Conservation (phyloP, 805 yeast species). For the Kuraishia cidri region DNA sequence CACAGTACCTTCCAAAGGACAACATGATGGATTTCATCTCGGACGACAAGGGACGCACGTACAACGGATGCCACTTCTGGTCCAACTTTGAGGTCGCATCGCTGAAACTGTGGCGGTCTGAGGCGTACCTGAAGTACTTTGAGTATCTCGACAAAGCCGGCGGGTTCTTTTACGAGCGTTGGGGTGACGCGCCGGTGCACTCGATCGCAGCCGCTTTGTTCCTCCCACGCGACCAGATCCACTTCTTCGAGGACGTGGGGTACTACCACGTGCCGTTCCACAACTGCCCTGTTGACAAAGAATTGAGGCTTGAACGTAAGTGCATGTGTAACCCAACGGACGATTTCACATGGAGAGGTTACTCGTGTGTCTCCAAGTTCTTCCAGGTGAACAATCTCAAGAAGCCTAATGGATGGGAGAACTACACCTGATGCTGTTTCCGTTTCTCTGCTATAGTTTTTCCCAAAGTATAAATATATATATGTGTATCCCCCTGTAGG, state of each 20-base stretch:
- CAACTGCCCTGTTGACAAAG: slow-evolving; percentile 67
- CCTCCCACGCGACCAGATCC: slow-evolving; percentile 59
- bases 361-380: slow-evolving; percentile 63
- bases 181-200: slow-evolving; percentile 95
- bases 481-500: too few species aligned
- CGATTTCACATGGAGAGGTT: slow-evolving; percentile 72
- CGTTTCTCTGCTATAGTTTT: too few species aligned
- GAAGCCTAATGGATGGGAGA: slow-evolving; percentile 69
- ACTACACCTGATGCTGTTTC: too few species aligned
- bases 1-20: slow-evolving; percentile 47
- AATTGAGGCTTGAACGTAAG: slow-evolving; percentile 44
- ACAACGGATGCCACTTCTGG: slow-evolving; percentile 87
- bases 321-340: slow-evolving; percentile 69
- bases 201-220: slow-evolving; percentile 80
- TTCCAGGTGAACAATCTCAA: slow-evolving; percentile 42
- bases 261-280: slow-evolving; percentile 78
- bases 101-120: slow-evolving; percentile 64
- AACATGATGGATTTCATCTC: slow-evolving; percentile 66
- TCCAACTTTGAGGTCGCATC: slow-evolving; percentile 81
- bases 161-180: slow-evolving; percentile 89
- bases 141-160: slow-evolving; percentile 71
- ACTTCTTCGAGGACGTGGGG: slow-evolving; percentile 80
- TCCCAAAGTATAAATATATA: too few species aligned
- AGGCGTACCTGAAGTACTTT: slow-evolving; percentile 64
- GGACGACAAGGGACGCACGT: slow-evolving; percentile 59